Evolutionary conservation across 2,329 filamentous ascomycete genomes (phyloP), one percentile per base, ranked within the genome.

Genomic region (Tympanopsis confertula): DNA sequence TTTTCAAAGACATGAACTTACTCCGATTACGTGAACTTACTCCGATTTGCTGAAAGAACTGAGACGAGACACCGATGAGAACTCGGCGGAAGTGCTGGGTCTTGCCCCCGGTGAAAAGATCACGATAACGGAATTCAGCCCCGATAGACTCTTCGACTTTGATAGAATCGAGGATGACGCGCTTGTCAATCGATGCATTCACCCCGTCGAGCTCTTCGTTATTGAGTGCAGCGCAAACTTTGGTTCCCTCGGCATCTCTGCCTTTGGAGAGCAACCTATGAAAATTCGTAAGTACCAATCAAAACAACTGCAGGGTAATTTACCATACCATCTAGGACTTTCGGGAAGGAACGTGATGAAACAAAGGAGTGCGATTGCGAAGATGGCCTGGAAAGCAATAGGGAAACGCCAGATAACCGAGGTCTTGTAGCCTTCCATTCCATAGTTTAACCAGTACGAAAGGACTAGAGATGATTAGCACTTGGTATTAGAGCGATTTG

Each of bases 11-110:
- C n/a, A n/a, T n/a, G n/a, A n/a, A n/a, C n/a, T n/a, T n/a, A n/a
- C n/a, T n/a, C n/a, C n/a, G n/a, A n/a, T n/a, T n/a, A n/a, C n/a
- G n/a, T n/a, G n/a, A n/a, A n/a, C n/a, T n/a, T n/a, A n/a, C n/a
- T n/a, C 30, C 30, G 17, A 33, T 33, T 33, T 33, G 30, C 15
- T 33, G 30, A 17, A 33, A 33, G 15, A 33, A 33, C 30, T 33
- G 30, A 7, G 30, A 33, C 12, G 30, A 33, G 15, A 10, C 10
- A 13, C 30, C 30, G 10, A 33, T 10, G 7, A 33, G 30, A 10
- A 33, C 17, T 33, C 30, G 7, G 7, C 30, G 30, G 15, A 33
- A 17, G 15, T 33, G 30, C 30, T 33, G 30, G 15, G 30, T 10
- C 15, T 33, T 33, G 10, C 15, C 30, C 7, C 30, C 30, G 15